Conservation (phyloP, 176 grass and related monocot genomes). For the Oryza glaberrima region DNA sequence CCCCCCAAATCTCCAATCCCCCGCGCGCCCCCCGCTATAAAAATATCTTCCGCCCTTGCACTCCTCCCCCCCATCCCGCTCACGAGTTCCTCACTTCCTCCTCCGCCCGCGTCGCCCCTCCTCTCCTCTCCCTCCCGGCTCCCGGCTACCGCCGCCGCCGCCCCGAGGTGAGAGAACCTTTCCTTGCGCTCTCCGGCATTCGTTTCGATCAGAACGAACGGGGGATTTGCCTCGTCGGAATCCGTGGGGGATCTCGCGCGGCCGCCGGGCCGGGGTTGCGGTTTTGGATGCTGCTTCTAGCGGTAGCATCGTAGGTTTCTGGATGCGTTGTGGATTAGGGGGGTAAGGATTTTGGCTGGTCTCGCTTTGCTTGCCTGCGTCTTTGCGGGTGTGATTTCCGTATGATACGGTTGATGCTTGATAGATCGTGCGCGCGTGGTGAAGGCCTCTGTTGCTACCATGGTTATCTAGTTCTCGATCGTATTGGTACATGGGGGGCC, state of each 20-base stretch:
- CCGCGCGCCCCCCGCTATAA: conserved; percentile 16
- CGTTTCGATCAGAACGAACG: background rate
- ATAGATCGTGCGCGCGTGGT: background rate
- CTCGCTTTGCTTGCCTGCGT: background rate
- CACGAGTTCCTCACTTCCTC: too few relatives aligned
- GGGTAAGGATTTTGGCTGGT: background rate
- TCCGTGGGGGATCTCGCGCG: background rate
- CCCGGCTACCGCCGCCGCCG: background rate
- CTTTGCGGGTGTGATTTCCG: background rate
- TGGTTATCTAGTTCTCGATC: background rate
- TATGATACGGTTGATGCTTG: background rate
- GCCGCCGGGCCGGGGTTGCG: too few relatives aligned
- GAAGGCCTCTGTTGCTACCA: background rate
- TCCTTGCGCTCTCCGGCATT: background rate
- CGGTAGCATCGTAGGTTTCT: background rate
- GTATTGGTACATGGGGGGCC: background rate
- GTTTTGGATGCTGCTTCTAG: background rate
- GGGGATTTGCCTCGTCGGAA: background rate
- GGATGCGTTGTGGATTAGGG: background rate
- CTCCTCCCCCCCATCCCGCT: background rate
- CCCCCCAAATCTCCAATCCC: background rate
- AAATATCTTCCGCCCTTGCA: background rate
- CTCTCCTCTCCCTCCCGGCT: background rate
- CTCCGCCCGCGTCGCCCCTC: background rate
- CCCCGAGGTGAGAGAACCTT: conserved; percentile 10